phyloP scores from a whole-genome alignment of 179 eudicot genomes.

The Dionaea muscipula region DNA sequence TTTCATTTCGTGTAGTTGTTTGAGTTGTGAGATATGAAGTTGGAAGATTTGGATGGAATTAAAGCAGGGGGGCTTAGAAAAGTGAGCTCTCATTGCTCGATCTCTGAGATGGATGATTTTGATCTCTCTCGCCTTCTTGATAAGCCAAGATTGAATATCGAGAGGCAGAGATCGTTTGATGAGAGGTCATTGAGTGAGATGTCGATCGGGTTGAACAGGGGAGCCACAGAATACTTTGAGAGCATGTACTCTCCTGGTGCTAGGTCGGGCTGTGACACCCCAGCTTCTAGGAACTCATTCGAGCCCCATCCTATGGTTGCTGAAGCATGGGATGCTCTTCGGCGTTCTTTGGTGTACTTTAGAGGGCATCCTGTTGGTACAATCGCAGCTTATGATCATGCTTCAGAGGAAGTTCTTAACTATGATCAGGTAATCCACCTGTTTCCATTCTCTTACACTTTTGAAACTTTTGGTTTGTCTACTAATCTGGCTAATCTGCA shows the following conservation, averaged over 20 bases:
- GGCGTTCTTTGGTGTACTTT: constrained; percentile 45
- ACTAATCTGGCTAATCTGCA: no score
- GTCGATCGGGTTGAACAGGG: constrained; percentile 30
- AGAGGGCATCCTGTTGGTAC: constrained; percentile 62
- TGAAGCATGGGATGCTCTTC: constrained; percentile 65
- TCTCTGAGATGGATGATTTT: constrained; percentile 42
- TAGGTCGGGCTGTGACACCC: constrained; percentile 40
- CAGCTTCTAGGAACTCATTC: constrained; percentile 47
- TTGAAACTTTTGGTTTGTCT: no score
- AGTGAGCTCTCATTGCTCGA: constrained; percentile 47
- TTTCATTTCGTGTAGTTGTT: neutral
- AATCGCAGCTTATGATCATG: constrained; percentile 60
- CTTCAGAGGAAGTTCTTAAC: constrained; percentile 57
- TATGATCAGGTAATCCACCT: constrained; percentile 78
- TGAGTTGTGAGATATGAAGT: constrained; percentile 5
- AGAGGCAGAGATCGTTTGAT: constrained; percentile 51
- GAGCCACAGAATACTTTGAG: constrained; percentile 37
- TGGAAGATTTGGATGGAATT: constrained; percentile 26
- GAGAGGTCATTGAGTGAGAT: constrained; percentile 57
- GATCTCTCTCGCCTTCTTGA: constrained; percentile 46
- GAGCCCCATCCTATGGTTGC: constrained; percentile 63
- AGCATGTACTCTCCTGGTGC: constrained; percentile 39
- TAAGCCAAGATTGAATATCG: constrained; percentile 40
- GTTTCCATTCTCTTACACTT: no score
- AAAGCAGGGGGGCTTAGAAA: constrained; percentile 29